phyloP scores from a whole-genome alignment of 345 rosid genomes.

The Citrus glauca region DNA sequence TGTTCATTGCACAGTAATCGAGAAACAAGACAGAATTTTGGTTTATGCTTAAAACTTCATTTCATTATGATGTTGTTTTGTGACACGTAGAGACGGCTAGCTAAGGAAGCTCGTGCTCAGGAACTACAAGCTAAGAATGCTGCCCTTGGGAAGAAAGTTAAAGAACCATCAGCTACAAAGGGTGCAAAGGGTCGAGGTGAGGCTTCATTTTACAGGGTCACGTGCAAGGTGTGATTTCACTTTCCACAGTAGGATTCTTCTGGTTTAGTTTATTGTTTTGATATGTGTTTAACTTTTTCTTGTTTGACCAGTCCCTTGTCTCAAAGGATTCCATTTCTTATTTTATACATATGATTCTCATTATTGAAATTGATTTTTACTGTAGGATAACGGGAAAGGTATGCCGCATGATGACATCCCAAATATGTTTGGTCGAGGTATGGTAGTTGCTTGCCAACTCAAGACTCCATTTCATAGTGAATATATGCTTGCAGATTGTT shows the following conservation, averaged over 20 bases:
- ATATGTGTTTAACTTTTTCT: neutral
- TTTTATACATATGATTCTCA: neutral
- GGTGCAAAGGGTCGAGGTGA: conserved; percentile 81
- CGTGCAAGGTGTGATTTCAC: conserved; percentile 72
- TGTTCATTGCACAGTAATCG: neutral
- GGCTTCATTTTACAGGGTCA: conserved; percentile 88
- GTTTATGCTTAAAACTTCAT: neutral
- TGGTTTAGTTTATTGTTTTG: neutral
- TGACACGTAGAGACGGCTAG: conserved; percentile 71
- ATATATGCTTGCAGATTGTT: neutral
- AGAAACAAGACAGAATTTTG: neutral
- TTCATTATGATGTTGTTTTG: neutral
- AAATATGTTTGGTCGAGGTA: conserved; percentile 97
- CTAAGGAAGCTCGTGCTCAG: conserved; percentile 78
- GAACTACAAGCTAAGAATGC: conserved; percentile 86
- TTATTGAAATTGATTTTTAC: conserved; percentile 14
- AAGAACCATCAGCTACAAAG: conserved; percentile 64
- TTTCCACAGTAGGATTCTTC: conserved; percentile 5
- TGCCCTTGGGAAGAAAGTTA: conserved; percentile 68
- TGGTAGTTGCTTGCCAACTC: conserved; percentile 6
- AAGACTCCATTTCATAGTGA: neutral
- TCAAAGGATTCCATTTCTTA: neutral
- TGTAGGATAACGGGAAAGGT: conserved; percentile 96
- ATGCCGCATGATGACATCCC: conserved; percentile 99
- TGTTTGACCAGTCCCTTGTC: neutral